Percentiles rank a stretch among this genome's conserved stretches.
Conservation (phyloP, 805 yeast species). For the Monosporozyma aerobia region DNA sequence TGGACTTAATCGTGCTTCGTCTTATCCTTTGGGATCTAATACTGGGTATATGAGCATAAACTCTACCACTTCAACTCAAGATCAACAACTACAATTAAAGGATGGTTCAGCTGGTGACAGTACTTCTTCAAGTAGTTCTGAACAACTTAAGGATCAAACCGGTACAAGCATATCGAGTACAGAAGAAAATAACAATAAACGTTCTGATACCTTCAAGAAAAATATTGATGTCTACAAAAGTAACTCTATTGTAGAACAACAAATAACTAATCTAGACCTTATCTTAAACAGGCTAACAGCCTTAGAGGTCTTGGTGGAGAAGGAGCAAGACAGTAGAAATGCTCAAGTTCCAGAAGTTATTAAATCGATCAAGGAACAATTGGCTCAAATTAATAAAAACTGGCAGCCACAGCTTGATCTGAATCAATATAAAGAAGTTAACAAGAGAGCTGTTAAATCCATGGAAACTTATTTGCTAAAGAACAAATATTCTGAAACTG, state of each 20-base stretch:
- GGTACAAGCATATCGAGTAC: not conserved
- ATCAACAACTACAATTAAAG: not conserved
- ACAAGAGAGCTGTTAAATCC: conserved; percentile 10
- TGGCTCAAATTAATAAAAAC: conserved; percentile 7
- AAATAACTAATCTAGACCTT: not conserved
- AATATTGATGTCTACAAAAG: conserved; percentile 1
- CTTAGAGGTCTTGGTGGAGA: not conserved
- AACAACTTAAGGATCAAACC: not conserved
- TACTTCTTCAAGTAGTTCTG: not conserved
- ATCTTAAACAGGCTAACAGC: not conserved
- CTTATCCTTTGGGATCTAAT: not conserved
- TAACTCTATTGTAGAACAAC: not conserved
- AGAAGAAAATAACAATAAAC: not conserved
- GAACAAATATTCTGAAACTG: conserved; percentile 19
- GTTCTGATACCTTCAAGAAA: not conserved
- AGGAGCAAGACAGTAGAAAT: not conserved
- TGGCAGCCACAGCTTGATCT: conserved; percentile 20
- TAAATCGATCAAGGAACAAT: conserved; percentile 10
- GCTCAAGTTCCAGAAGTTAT: conserved; percentile 9
- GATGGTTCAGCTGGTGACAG: not conserved
- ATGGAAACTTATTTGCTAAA: conserved; percentile 23
- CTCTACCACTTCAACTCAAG: not conserved
- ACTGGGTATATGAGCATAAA: not conserved
- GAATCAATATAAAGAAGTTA: not conserved
- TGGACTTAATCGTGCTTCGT: not conserved